phyloP scores from a whole-genome alignment of 441 rosid species.

The Euphorbia neoarborescens region DNA sequence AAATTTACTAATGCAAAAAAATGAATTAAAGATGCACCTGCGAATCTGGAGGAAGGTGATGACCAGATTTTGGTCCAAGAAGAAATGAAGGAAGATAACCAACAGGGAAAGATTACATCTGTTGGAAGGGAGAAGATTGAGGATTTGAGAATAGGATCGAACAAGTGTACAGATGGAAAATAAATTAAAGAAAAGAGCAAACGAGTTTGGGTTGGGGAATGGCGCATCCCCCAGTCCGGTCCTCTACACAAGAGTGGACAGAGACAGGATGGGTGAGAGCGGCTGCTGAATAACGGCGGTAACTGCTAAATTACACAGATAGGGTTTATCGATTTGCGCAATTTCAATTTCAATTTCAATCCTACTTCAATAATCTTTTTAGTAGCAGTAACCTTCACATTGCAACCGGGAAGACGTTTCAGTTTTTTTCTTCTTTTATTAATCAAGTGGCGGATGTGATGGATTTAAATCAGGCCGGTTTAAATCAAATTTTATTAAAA shows the following conservation, averaged over 20 bases:
- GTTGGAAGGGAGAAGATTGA: neutral
- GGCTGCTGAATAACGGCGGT: neutral
- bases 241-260: neutral
- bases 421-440: too few species aligned
- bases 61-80: neutral
- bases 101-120: slow-evolving; percentile 14
- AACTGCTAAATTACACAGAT: neutral
- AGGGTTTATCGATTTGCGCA: neutral
- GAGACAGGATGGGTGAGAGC: neutral
- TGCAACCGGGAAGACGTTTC: too few species aligned
- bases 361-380: too few species aligned
- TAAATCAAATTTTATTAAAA: too few species aligned
- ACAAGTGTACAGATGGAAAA: neutral
- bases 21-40: slow-evolving; percentile 16
- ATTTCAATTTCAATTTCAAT: too few species aligned
- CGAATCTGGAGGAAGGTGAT: slow-evolving; percentile 18
- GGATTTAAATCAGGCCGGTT: too few species aligned
- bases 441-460: too few species aligned
- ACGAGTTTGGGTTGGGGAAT: neutral
- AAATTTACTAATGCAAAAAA: neutral
- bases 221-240: neutral
- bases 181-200: neutral
- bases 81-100: neutral
- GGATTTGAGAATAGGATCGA: neutral
- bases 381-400: too few species aligned